A percentile compares a stretch with the other conserved stretches of the same genome.
Conservation (phyloP, 1,139 yeast species). For the Debaryomycetaceae sp. region DNA sequence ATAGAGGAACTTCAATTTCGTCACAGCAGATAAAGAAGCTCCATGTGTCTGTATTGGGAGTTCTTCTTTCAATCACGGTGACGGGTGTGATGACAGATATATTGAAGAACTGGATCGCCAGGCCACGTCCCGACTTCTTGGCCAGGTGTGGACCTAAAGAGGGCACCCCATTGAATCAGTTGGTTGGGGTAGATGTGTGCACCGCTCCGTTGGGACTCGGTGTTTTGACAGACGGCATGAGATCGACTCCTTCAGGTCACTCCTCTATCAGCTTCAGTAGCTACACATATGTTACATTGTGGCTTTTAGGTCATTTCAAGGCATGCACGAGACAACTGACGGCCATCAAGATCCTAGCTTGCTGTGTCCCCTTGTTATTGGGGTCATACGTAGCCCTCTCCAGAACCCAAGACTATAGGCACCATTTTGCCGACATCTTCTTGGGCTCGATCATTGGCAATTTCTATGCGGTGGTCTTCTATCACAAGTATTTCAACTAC, state of each 20-base stretch:
- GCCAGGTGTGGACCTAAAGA: slow-evolving; percentile 36
- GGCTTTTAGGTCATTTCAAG: slow-evolving; percentile 40
- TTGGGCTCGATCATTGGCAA: slow-evolving; percentile 35
- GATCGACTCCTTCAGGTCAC: slow-evolving; percentile 48
- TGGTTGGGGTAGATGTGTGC: slow-evolving; percentile 38
- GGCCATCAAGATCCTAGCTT: slow-evolving; percentile 9
- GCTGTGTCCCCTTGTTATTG: slow-evolving; percentile 25
- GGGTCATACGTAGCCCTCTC: slow-evolving; percentile 37
- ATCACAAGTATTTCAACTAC: slow-evolving; percentile 41
- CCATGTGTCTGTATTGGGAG: slow-evolving; percentile 24
- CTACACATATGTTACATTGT: slow-evolving; percentile 33
- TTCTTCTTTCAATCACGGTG: slow-evolving; percentile 19
- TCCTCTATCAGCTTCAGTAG: slow-evolving; percentile 43
- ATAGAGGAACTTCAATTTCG: slow-evolving; percentile 1
- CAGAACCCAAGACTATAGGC: slow-evolving; percentile 43
- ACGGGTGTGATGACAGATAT: slow-evolving; percentile 33
- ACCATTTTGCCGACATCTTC: slow-evolving; percentile 40
- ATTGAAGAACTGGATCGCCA: slow-evolving; percentile 44
- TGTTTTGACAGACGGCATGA: slow-evolving; percentile 39
- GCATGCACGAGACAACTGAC: slow-evolving; percentile 11
- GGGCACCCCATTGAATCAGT: slow-evolving; percentile 25
- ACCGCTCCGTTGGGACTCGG: slow-evolving; percentile 35
- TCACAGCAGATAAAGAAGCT: slow-evolving; percentile 12
- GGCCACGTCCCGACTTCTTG: slow-evolving; percentile 46
- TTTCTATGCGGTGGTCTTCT: slow-evolving; percentile 14